Percentiles rank a stretch among this genome's conserved stretches.
Conservation (phyloP, 208 protist genomes). For the Acanthamoeba lenticulata region DNA sequence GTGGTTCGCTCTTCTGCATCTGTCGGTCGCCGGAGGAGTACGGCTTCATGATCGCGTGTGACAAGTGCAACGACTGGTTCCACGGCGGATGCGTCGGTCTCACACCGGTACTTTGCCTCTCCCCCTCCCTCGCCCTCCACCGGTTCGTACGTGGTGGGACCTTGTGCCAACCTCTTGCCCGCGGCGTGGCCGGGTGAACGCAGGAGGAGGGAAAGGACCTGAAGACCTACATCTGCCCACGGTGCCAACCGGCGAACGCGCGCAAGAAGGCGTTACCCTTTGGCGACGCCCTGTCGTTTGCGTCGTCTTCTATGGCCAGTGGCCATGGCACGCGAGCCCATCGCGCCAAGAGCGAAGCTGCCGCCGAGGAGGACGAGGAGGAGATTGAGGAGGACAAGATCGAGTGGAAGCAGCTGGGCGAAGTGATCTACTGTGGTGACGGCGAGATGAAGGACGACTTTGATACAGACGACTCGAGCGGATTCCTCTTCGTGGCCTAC, state of each 20-base stretch:
- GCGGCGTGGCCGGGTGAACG: no score
- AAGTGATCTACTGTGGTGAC: constrained; percentile 46
- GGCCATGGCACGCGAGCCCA: not conserved
- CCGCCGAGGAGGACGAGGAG: not conserved
- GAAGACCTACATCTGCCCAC: constrained; percentile 42
- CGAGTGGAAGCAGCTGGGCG: constrained; percentile 10
- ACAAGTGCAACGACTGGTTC: constrained; percentile 82
- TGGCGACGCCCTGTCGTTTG: constrained; percentile 31
- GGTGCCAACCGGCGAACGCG: constrained; percentile 14
- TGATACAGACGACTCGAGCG: not conserved
- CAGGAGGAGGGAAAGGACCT: constrained; percentile 27
- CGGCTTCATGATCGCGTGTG: constrained; percentile 81
- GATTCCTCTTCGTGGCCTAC: constrained; percentile 42
- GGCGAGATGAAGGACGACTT: constrained; percentile 43
- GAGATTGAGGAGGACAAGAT: constrained; percentile 38
- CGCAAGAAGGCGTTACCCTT: constrained; percentile 24
- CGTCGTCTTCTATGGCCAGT: not conserved
- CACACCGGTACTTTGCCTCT: constrained; percentile 28
- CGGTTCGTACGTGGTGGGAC: no score
- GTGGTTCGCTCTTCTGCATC: constrained; percentile 45
- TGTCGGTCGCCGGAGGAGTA: constrained; percentile 70
- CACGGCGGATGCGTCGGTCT: constrained; percentile 78
- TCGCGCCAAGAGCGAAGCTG: not conserved
- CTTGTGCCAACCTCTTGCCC: no score
- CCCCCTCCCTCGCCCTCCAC: not conserved